A percentile compares a stretch with the other conserved stretches of the same genome.
phyloP scores from a whole-genome alignment of 2,329 filamentous ascomycete genomes.

The Microdochium trichocladiopsis region DNA sequence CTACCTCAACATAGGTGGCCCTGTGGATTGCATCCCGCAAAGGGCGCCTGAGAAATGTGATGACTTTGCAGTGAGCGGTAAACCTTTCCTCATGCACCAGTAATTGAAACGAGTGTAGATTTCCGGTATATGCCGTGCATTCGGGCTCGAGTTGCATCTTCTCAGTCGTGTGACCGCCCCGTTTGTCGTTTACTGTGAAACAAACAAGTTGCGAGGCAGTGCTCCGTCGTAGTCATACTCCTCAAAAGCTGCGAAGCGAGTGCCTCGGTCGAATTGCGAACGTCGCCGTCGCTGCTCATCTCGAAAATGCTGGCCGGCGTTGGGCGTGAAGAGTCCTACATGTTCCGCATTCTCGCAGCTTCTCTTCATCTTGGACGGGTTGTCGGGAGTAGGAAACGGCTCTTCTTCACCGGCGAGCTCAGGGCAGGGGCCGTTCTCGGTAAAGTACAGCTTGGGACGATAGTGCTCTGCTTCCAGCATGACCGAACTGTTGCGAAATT shows the following conservation, averaged over 20 bases:
- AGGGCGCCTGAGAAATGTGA: too few relatives aligned
- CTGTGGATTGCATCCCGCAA: too few relatives aligned
- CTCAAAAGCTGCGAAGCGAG: constrained; percentile 61
- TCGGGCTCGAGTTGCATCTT: too few relatives aligned
- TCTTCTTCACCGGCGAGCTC: constrained; percentile 64
- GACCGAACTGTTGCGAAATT: constrained; percentile 94
- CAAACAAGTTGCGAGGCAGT: constrained; percentile 29
- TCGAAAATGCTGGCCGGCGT: constrained; percentile 64
- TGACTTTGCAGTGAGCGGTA: too few relatives aligned
- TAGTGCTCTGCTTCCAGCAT: constrained; percentile 82
- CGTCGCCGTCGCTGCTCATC: constrained; percentile 70
- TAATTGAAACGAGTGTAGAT: too few relatives aligned
- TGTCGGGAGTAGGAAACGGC: constrained; percentile 71
- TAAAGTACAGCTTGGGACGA: constrained; percentile 71
- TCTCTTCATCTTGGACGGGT: constrained; percentile 78
- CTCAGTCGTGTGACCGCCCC: too few relatives aligned
- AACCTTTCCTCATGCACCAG: too few relatives aligned
- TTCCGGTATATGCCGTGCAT: too few relatives aligned
- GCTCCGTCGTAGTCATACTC: constrained; percentile 47
- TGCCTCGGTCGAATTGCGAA: constrained; percentile 78
- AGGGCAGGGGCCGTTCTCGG: constrained; percentile 36
- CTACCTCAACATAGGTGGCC: too few relatives aligned
- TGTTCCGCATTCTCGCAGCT: constrained; percentile 83
- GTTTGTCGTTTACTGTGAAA: constrained; percentile 15
- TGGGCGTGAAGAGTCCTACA: constrained; percentile 77